phyloP scores from a whole-genome alignment of 768 basidiomycete species.

The Leccinum arenicola region DNA sequence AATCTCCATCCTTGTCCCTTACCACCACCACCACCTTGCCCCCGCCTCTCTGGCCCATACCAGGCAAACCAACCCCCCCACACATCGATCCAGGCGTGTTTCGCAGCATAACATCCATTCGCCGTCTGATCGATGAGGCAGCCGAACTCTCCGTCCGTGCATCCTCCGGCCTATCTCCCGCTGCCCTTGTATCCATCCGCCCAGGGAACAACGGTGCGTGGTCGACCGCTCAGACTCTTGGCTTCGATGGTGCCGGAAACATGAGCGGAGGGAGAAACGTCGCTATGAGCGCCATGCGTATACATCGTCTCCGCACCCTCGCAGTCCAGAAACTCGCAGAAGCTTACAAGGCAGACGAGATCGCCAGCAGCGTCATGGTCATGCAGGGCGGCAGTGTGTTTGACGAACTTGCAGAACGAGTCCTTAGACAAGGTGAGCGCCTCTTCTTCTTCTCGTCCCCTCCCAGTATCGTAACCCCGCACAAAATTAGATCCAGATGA shows the following conservation, averaged over 20 bases:
- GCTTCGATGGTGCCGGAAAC: constrained; percentile 57
- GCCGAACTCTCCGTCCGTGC: constrained; percentile 87
- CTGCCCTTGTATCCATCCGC: constrained; percentile 67
- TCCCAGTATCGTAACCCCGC: neutral
- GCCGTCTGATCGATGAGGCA: constrained; percentile 84
- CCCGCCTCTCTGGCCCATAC: constrained; percentile 51
- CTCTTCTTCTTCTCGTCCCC: neutral
- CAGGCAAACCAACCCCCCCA: constrained; percentile 72
- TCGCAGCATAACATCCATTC: constrained; percentile 68
- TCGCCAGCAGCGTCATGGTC: constrained; percentile 90
- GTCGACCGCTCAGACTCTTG: constrained; percentile 60
- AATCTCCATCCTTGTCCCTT: constrained; percentile 27
- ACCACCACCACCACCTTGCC: constrained; percentile 30
- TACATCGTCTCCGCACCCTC: constrained; percentile 74
- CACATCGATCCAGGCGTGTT: constrained; percentile 91
- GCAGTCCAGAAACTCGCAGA: constrained; percentile 86
- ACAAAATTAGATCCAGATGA: constrained; percentile 62
- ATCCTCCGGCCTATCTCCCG: constrained; percentile 76
- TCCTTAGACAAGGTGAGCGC: constrained; percentile 62
- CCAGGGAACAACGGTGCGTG: constrained; percentile 47
- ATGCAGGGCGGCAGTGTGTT: constrained; percentile 94
- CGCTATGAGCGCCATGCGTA: constrained; percentile 80
- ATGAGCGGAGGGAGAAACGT: constrained; percentile 64
- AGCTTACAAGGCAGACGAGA: constrained; percentile 85
- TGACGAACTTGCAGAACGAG: constrained; percentile 88